These are phyloP conservation scores for Lactarius trivialis DNA, from an alignment of 768 basidiomycete species.

Conservation along the genomic window DNA sequence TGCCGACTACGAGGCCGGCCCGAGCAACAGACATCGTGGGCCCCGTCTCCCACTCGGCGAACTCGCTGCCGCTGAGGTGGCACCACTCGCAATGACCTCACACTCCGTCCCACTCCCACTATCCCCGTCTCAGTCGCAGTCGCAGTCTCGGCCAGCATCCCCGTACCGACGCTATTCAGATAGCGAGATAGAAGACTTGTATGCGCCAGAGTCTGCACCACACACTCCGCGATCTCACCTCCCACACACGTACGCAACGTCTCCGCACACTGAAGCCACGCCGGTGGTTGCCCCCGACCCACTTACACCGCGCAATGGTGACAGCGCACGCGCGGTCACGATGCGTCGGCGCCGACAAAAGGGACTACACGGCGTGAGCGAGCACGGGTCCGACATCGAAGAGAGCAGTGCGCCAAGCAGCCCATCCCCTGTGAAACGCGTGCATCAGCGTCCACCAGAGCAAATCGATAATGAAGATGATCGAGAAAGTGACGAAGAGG, in stretches of 20 bases:
- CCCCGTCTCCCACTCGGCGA: constrained; percentile 16
- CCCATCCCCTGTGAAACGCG: constrained; percentile 21
- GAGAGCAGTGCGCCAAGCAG: constrained; percentile 17
- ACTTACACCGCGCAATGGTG: constrained; percentile 19
- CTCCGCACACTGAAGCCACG: constrained; percentile 4
- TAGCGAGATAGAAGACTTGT: constrained; percentile 23
- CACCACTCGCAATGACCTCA: neutral
- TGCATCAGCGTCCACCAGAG: constrained; percentile 6
- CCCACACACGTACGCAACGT: constrained; percentile 4
- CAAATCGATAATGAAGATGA: constrained; percentile 6
- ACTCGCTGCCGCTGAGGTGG: constrained; percentile 5
- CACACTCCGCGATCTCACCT: constrained; percentile 14
- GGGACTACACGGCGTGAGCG: constrained; percentile 11
- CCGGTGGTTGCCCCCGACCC: constrained; percentile 1
- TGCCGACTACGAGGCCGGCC: neutral
- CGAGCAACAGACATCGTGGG: constrained; percentile 8
- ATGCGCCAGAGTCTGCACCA: constrained; percentile 18
- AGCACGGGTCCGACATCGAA: constrained; percentile 12
- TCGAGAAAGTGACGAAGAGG: constrained; percentile 25
- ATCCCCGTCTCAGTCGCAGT: constrained; percentile 3
- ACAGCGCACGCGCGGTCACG: constrained; percentile 19
- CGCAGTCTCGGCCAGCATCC: neutral
- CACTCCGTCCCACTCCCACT: neutral
- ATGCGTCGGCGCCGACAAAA: constrained; percentile 21
- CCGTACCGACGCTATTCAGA: constrained; percentile 19